Conservation (phyloP, 1,284 basidiomycete species). For the Papiliotrema fonsecae region DNA sequence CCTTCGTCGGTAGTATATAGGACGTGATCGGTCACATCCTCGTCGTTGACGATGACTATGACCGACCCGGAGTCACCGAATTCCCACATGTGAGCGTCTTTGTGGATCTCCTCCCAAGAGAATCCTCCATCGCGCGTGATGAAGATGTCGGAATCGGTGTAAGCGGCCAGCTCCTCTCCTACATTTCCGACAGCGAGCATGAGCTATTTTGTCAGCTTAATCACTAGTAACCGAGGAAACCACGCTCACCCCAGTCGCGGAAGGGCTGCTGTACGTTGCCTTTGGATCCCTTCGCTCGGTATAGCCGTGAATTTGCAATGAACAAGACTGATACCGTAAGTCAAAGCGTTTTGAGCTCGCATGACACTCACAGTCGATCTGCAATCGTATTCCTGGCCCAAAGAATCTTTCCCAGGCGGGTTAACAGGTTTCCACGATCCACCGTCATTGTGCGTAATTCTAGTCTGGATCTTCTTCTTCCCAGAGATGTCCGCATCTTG, state of each 20-base stretch:
- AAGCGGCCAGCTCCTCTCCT: slow-evolving; percentile 72
- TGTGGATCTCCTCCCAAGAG: slow-evolving; percentile 97
- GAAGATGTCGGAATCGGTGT: slow-evolving; percentile 90
- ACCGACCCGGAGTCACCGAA: slow-evolving; percentile 96
- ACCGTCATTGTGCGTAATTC: slow-evolving; percentile 97
- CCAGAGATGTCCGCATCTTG: slow-evolving; percentile 67
- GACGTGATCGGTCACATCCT: slow-evolving; percentile 83
- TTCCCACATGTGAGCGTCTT: slow-evolving; percentile 96
- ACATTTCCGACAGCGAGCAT: slow-evolving; percentile 98
- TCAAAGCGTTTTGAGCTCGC: not conserved
- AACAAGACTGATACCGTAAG: slow-evolving; percentile 61
- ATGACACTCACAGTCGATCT: slow-evolving; percentile 57
- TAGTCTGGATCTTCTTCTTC: slow-evolving; percentile 71
- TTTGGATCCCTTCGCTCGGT: slow-evolving; percentile 86
- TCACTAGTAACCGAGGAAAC: not conserved
- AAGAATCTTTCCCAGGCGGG: slow-evolving; percentile 72
- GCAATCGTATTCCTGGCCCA: slow-evolving; percentile 71
- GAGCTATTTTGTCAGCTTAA: slow-evolving; percentile 47
- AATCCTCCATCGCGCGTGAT: slow-evolving; percentile 93
- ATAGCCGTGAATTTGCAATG: slow-evolving; percentile 89
- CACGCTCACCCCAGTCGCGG: slow-evolving; percentile 66
- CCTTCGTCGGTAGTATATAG: slow-evolving; percentile 88
- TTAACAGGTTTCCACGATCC: slow-evolving; percentile 73
- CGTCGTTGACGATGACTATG: slow-evolving; percentile 90
- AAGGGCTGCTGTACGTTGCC: slow-evolving; percentile 87